These are phyloP conservation scores for Lophium mytilinum DNA, from an alignment of 495 filamentous ascomycete species.

Conservation along the genomic window DNA sequence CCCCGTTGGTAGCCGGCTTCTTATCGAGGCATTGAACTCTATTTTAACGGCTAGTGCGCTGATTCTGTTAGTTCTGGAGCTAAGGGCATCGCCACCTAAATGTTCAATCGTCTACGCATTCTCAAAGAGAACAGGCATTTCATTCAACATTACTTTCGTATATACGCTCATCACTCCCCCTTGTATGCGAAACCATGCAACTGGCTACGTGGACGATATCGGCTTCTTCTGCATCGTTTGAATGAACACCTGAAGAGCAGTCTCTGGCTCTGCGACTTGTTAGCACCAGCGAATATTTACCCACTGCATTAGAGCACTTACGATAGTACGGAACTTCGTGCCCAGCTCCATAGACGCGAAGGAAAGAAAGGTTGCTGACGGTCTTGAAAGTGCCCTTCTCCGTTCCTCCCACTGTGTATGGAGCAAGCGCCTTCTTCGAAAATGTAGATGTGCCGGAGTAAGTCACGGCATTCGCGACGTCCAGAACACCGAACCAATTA, in stretches of 20 bases:
- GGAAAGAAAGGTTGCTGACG: constrained; percentile 43
- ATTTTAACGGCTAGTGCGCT: too few species aligned
- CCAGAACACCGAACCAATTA: constrained; percentile 45
- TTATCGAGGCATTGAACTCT: too few species aligned
- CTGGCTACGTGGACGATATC: constrained; percentile 31
- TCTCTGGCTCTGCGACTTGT: constrained; percentile 32
- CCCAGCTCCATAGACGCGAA: constrained; percentile 46
- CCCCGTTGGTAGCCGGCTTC: too few species aligned
- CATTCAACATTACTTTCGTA: too few species aligned
- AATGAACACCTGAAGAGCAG: constrained; percentile 44
- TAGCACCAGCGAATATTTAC: not conserved
- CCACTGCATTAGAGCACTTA: constrained; percentile 17
- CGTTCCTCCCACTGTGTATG: constrained; percentile 44
- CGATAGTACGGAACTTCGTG: constrained; percentile 46
- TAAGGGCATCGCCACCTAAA: too few species aligned
- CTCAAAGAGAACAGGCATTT: too few species aligned
- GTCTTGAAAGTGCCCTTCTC: constrained; percentile 45
- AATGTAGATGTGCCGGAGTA: constrained; percentile 35
- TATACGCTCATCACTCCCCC: too few species aligned
- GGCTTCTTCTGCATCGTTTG: constrained; percentile 41
- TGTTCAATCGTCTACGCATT: too few species aligned
- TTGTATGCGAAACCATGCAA: too few species aligned
- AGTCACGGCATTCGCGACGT: constrained; percentile 35
- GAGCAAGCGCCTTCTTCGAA: constrained; percentile 28
- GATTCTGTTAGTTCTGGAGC: too few species aligned